Evolutionary conservation across 176 grass and related monocot genomes (phyloP), one percentile per base, ranked within the genome.

Genomic region (Rhynchospora pubera): DNA sequence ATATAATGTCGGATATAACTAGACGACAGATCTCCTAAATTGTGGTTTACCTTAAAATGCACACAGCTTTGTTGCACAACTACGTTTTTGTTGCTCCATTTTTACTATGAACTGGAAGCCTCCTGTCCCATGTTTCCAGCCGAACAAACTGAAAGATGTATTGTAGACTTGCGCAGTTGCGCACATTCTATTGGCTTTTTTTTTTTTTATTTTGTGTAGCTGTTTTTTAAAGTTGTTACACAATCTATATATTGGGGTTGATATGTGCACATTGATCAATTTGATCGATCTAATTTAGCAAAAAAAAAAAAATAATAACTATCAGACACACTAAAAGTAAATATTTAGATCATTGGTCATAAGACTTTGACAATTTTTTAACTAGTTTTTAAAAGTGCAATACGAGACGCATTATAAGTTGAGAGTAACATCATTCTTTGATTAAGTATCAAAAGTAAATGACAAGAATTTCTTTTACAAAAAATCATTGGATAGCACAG

Each of bases 21-120:
- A 63, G 60, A 63, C 16, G 60, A 63, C 60, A 63, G 23, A 64
- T 64, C 61, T 22, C 4, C 60, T 12, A 16, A 70, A 24, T 51
- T 21, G 47, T 51, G 7, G 39, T 75, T 75, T 75, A 75, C 43
- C 70, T 75, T 75, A 52, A 52, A 70, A 70, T 70, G 7, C 65
- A 70, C 65, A 70, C 65, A 32, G 26, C 14, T 15, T 10, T 34
- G 28, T 70, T 61, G 23, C 19, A 23, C 19, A 15, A 70, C 5
- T 66, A n/a, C 60, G 7, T 30, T 32, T 11, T 66, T 32, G 7
- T 6, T 34, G 3, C 65, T 70, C 65, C 65, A 70, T 70, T 70
- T 44, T 3, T 7, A 7, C 6, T 70, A 1, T 0, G 18, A 70
- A 13, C 26, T 32, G 76, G 19, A 28, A 59, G 30, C 7, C 21